Conservation (phyloP, 2,329 filamentous ascomycete genomes). For the Allantophomopsis lycopodina region DNA sequence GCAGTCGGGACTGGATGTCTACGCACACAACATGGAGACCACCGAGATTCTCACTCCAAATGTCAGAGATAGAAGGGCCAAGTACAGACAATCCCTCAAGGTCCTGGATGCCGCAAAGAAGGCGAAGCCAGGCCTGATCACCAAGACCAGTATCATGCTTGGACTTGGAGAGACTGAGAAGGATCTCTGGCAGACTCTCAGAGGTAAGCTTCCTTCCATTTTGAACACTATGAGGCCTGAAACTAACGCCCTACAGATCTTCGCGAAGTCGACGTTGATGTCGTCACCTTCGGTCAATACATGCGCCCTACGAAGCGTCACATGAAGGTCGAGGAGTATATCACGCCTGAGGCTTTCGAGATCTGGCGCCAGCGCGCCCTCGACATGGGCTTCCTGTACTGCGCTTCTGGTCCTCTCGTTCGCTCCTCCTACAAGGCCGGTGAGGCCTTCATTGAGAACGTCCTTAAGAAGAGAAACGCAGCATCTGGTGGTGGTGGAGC, state of each 20-base stretch:
- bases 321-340: constrained; percentile 91
- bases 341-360: constrained; percentile 85
- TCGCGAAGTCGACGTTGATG: constrained; percentile 69
- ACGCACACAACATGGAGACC: constrained; percentile 95
- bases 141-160: constrained; percentile 98
- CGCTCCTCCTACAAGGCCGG: constrained; percentile 95
- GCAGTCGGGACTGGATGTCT: constrained; percentile 82
- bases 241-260: constrained; percentile 40
- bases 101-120: constrained; percentile 76
- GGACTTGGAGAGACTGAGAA: constrained; percentile 86
- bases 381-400: constrained; percentile 94
- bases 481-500: background rate
- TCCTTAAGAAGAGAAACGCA: constrained; percentile 36
- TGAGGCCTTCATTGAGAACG: constrained; percentile 97
- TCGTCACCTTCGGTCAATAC: constrained; percentile 99
- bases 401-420: constrained; percentile 83
- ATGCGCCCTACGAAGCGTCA: constrained; percentile 98
- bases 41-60: constrained; percentile 81
- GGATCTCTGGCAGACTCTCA: constrained; percentile 67
- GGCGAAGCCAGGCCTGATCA: constrained; percentile 64
- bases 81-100: constrained; percentile 70
- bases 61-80: constrained; percentile 80
- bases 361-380: constrained; percentile 80
- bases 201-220: constrained; percentile 29
- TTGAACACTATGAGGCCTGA: background rate